A percentile compares a stretch with the other conserved stretches of the same genome.
These are phyloP conservation scores for Trypanosoma brucei DNA, from an alignment of 208 protist genomes.

Conservation along the genomic window DNA sequence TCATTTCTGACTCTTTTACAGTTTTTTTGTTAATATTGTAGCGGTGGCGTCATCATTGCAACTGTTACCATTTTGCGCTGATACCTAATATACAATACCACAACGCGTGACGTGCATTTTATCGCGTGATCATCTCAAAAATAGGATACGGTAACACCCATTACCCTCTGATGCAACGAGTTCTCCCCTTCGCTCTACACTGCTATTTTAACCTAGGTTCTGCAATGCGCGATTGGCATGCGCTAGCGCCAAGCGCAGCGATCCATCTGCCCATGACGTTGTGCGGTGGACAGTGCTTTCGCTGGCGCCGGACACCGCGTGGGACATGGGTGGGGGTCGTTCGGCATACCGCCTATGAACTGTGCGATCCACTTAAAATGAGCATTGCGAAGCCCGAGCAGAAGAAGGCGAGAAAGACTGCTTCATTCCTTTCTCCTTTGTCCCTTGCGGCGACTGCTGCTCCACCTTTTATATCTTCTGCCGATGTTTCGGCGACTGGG, in stretches of 20 bases:
- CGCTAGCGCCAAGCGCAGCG: conserved; percentile 28
- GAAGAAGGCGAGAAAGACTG: conserved; percentile 11
- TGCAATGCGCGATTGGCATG: conserved; percentile 24
- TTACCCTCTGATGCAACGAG: too few relatives aligned
- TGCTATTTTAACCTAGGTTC: neutral
- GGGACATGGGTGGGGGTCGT: conserved; percentile 54
- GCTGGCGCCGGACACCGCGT: conserved; percentile 44
- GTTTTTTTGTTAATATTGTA: too few relatives aligned
- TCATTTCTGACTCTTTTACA: too few relatives aligned
- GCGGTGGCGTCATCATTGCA: too few relatives aligned
- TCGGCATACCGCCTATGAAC: conserved; percentile 36
- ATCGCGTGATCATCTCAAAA: too few relatives aligned
- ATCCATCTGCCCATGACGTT: conserved; percentile 54
- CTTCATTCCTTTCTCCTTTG: neutral
- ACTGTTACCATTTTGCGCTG: too few relatives aligned
- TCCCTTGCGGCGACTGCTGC: too few relatives aligned
- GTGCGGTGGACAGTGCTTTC: conserved; percentile 76
- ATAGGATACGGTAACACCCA: too few relatives aligned
- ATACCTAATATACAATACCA: too few relatives aligned
- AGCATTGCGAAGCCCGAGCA: neutral
- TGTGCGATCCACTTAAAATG: conserved; percentile 14
- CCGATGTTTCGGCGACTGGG: neutral
- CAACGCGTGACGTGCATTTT: too few relatives aligned
- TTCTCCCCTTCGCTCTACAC: too few relatives aligned
- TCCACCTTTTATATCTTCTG: neutral